phyloP scores from a whole-genome alignment of 1,284 basidiomycete genomes.

The Rhizopogon hawkerae region DNA sequence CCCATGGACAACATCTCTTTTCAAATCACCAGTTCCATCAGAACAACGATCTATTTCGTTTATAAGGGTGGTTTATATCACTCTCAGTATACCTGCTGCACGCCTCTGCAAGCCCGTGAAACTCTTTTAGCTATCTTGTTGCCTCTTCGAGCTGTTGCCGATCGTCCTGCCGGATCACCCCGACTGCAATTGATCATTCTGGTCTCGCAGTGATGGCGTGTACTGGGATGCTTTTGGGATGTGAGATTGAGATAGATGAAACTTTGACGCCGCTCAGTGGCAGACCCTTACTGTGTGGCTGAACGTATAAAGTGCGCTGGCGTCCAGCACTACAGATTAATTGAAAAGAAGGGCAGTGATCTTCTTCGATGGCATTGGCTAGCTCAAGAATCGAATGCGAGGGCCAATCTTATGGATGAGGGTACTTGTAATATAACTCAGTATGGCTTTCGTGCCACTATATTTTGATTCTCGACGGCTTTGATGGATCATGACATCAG shows the following conservation, averaged over 20 bases:
- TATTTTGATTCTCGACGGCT: background rate
- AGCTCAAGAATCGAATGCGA: background rate
- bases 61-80: background rate
- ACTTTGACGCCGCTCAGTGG: background rate
- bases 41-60: background rate
- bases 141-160: background rate
- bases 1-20: background rate
- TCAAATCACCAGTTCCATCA: background rate
- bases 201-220: background rate
- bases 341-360: background rate
- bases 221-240: background rate
- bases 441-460: constrained; percentile 7
- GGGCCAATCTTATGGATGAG: background rate
- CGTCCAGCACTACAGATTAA: background rate
- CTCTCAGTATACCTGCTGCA: background rate
- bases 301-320: background rate
- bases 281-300: background rate
- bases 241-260: constrained; percentile 2
- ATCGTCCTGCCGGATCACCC: background rate
- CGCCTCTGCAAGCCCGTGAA: background rate
- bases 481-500: constrained; percentile 1
- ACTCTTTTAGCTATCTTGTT: background rate
- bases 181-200: background rate
- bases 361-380: background rate
- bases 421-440: background rate